These are phyloP conservation scores for Castanospermum australe DNA, from an alignment of 306 rosid genomes.

Conservation along the genomic window DNA sequence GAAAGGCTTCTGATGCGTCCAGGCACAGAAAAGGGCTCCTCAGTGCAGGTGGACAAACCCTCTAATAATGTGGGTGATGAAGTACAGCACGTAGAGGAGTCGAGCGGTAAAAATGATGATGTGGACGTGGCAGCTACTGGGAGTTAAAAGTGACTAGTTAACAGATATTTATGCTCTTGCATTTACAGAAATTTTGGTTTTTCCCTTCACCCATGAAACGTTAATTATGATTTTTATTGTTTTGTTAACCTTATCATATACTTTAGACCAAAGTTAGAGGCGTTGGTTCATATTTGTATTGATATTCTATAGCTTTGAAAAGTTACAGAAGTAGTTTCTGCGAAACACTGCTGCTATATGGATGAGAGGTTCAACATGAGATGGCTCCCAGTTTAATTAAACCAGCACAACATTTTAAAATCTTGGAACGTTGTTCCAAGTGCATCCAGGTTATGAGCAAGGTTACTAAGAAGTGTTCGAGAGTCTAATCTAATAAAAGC, in stretches of 20 bases:
- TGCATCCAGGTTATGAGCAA: too few relatives aligned
- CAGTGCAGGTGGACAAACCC: conserved; percentile 25
- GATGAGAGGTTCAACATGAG: background rate
- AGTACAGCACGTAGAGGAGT: conserved; percentile 29
- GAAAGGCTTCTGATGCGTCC: conserved; percentile 65
- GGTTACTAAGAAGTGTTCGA: too few relatives aligned
- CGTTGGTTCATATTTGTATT: background rate
- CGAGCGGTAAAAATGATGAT: conserved; percentile 22
- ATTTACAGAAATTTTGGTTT: conserved; percentile 3
- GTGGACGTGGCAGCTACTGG: conserved; percentile 22
- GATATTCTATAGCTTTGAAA: background rate
- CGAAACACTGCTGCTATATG: background rate
- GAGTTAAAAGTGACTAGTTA: conserved; percentile 13
- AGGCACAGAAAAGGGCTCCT: conserved; percentile 43
- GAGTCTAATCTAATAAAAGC: too few relatives aligned
- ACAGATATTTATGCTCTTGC: conserved; percentile 1
- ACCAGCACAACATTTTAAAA: background rate
- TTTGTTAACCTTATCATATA: background rate
- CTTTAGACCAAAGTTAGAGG: background rate
- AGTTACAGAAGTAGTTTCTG: background rate
- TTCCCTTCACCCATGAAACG: background rate
- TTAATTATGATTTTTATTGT: background rate
- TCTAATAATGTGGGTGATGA: conserved; percentile 31
- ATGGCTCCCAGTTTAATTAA: background rate
- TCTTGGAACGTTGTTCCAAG: background rate